Evolutionary conservation across 305 asterid species (phyloP).

Genomic region (Plantago lanceolata): DNA sequence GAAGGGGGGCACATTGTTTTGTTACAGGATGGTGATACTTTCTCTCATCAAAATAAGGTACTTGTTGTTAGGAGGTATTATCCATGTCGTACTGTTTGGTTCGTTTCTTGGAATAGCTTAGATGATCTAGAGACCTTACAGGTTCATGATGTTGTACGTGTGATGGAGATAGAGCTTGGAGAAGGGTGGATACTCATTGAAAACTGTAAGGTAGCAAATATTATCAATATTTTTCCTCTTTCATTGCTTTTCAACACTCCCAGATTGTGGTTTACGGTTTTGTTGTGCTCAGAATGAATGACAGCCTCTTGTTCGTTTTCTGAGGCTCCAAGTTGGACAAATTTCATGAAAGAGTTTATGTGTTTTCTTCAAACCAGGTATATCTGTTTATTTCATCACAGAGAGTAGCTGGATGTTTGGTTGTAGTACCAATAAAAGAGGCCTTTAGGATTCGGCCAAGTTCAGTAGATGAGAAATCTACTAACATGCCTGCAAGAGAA

Average conservation of each 20-base stretch:
- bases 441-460: conserved; percentile 45
- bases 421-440: conserved; percentile 50
- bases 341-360: neutral
- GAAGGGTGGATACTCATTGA: conserved; percentile 50
- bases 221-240: neutral
- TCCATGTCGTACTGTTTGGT: conserved; percentile 6
- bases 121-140: conserved; percentile 22
- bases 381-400: conserved; percentile 54
- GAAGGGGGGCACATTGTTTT: conserved; percentile 50
- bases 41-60: conserved; percentile 56
- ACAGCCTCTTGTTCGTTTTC: neutral
- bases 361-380: conserved; percentile 38
- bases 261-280: neutral
- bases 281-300: neutral
- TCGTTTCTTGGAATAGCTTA: conserved; percentile 17
- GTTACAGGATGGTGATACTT: conserved; percentile 66
- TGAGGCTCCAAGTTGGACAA: neutral
- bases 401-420: conserved; percentile 58
- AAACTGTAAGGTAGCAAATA: conserved; percentile 49
- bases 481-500: conserved; percentile 26
- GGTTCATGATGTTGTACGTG: conserved; percentile 55
- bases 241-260: neutral
- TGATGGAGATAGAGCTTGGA: conserved; percentile 77
- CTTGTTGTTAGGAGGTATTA: neutral
- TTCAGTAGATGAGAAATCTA: conserved; percentile 20